Base-by-base conservation (phyloP, 352 stramenopile species). In the Globisporangium solare region DNA sequence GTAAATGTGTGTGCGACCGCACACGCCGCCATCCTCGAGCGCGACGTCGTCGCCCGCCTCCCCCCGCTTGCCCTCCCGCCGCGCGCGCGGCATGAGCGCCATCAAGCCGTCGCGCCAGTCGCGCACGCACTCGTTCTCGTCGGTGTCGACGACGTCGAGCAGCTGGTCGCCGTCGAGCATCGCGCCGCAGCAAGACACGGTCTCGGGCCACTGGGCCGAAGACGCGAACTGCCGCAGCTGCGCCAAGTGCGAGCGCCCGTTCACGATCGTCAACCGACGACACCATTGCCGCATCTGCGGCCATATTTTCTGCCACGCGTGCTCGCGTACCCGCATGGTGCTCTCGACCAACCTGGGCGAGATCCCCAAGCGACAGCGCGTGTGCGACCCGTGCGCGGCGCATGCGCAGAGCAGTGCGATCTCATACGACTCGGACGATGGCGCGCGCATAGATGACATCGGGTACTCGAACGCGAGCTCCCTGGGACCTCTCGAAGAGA, bases 281-380 rank as follows among this genome's bases (percentile, higher is more conserved):
- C 83, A 93, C 60, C 83, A 93, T 70, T 93, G 83, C 66, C 83
- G 83, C 52, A 80, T 89, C 48, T 93, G 83, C 50, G 83, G 83
- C 32, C 63, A 91, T 62, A 88, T 93, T 49, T 93, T 93, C 67
- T 93, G 83, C 58, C 76, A 88, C 64, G 66, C 76, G 31, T 93
- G 83, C 54, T 89, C 83, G 17, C 83, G 85, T 39, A 91, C 73
- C 40, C 73, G 88, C 20, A 92, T 94, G 69, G 73, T 90, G 58
- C 68, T 95, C 27, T 74, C 76, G 43, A 92, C 77, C 32, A 86
- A 75, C 21, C 70, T 78, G 10, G 69, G 76, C 41, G 76, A 88
- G 56, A 78, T 85, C 48, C 76, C 78, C 14, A 74, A 73, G n/a
- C 81, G 81, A 35, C 79, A 89, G 67, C 76, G 81, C 35, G 81